These are phyloP conservation scores for Calonectria crousiana DNA, from an alignment of 2,329 filamentous ascomycete species.

Conservation along the genomic window DNA sequence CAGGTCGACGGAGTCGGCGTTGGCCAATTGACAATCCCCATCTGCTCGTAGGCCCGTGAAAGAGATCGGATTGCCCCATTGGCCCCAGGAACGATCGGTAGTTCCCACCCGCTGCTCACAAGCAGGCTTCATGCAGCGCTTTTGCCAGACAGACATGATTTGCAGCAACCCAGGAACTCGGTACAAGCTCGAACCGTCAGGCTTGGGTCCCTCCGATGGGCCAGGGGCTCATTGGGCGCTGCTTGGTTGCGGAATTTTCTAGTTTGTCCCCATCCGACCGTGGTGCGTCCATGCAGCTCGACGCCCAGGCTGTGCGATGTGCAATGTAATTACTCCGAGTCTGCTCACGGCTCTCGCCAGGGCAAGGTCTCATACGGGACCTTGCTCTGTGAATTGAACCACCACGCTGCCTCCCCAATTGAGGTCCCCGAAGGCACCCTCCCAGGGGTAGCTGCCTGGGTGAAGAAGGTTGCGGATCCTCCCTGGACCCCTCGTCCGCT, in stretches of 20 bases:
- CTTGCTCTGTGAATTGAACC: constrained; percentile 29
- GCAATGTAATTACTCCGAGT: constrained; percentile 3
- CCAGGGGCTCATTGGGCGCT: constrained; percentile 33
- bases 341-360: constrained; percentile 9
- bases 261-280: constrained; percentile 31
- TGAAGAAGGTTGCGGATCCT: constrained; percentile 18
- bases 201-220: constrained; percentile 27
- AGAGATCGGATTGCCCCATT: constrained; percentile 39
- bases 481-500: constrained; percentile 1
- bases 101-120: constrained; percentile 36
- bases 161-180: constrained; percentile 45
- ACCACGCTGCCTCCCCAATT: constrained; percentile 14
- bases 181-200: constrained; percentile 37
- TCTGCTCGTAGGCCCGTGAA: constrained; percentile 31
- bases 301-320: neutral
- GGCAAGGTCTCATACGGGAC: constrained; percentile 17
- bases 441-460: neutral
- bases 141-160: constrained; percentile 48
- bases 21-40: constrained; percentile 32
- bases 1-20: constrained; percentile 17
- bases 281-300: constrained; percentile 28
- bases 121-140: constrained; percentile 42
- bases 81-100: constrained; percentile 42
- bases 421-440: neutral
- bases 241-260: constrained; percentile 30